Evolutionary conservation across 345 rosid genomes (phyloP).

Genomic region (Aethionema arabicum): DNA sequence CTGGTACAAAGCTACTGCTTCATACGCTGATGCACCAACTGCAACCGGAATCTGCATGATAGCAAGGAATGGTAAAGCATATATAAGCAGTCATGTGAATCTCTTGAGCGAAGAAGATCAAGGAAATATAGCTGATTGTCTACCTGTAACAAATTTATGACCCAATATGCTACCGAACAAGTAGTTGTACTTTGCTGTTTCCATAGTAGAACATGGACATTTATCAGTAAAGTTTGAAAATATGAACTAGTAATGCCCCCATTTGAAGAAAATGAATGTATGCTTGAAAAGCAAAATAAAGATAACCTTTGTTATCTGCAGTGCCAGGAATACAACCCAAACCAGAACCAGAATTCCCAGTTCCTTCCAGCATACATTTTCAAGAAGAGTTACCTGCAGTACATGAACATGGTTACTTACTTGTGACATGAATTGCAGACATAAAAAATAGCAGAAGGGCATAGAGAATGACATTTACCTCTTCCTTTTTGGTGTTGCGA

Average conservation of each 20-base stretch:
- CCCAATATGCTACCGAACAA: constrained; percentile 68
- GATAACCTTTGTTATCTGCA: constrained; percentile 70
- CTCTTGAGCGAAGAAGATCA: neutral
- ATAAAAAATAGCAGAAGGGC: neutral
- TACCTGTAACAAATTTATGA: constrained; percentile 66
- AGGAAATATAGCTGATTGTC: neutral
- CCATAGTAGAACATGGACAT: constrained; percentile 25
- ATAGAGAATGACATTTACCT: constrained; percentile 30
- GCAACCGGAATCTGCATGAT: constrained; percentile 65
- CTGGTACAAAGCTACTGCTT: constrained; percentile 63
- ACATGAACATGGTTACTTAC: constrained; percentile 9
- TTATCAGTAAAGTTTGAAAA: constrained; percentile 24
- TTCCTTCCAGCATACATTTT: constrained; percentile 79
- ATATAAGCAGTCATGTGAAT: neutral
- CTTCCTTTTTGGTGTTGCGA: constrained; percentile 38
- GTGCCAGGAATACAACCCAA: constrained; percentile 63
- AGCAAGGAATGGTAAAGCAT: neutral
- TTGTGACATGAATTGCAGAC: constrained; percentile 5
- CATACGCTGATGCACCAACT: constrained; percentile 57
- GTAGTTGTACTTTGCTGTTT: constrained; percentile 51
- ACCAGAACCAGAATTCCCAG: constrained; percentile 77
- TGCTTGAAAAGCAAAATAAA: neutral
- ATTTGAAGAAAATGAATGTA: neutral
- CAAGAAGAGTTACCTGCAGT: constrained; percentile 53
- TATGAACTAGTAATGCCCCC: neutral